phyloP scores from a whole-genome alignment of 2,329 filamentous ascomycete genomes.

The Verticillium longisporum region DNA sequence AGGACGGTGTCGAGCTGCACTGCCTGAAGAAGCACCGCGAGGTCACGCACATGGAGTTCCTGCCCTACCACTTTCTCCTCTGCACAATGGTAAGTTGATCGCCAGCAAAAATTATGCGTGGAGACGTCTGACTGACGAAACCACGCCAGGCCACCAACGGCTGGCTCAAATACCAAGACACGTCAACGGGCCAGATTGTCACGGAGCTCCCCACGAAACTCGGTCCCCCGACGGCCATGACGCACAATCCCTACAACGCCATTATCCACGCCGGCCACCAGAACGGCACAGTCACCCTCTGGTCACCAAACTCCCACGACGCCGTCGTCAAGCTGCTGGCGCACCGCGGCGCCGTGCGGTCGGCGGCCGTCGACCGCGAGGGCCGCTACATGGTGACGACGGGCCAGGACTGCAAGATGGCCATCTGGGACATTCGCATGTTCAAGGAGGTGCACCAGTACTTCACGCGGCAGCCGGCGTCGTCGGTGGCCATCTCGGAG shows the following conservation, averaged over 20 bases:
- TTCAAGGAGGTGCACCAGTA: slow-evolving; percentile 91
- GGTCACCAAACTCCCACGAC: slow-evolving; percentile 86
- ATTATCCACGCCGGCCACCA: slow-evolving; percentile 90
- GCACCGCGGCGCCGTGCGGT: slow-evolving; percentile 82
- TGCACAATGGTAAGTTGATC: slow-evolving; percentile 64
- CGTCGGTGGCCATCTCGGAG: slow-evolving; percentile 83
- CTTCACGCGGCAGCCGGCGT: slow-evolving; percentile 73
- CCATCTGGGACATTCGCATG: slow-evolving; percentile 93
- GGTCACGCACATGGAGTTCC: slow-evolving; percentile 87
- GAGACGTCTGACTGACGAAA: slow-evolving; percentile 12
- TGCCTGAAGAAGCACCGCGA: slow-evolving; percentile 86
- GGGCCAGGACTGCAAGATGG: slow-evolving; percentile 84
- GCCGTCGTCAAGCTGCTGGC: slow-evolving; percentile 87
- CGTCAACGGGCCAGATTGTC: slow-evolving; percentile 84
- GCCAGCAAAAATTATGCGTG: too few relatives aligned
- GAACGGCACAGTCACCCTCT: slow-evolving; percentile 89
- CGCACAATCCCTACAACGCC: slow-evolving; percentile 88
- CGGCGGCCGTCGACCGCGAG: slow-evolving; percentile 78
- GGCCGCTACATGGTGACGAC: slow-evolving; percentile 94
- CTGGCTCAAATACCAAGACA: slow-evolving; percentile 89
- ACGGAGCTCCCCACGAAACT: slow-evolving; percentile 79
- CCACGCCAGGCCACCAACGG: slow-evolving; percentile 63
- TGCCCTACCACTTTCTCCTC: slow-evolving; percentile 93
- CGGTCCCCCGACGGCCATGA: slow-evolving; percentile 74
- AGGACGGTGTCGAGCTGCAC: slow-evolving; percentile 84